phyloP scores from a whole-genome alignment of 2,329 filamentous ascomycete species.

The Gaeumannomyces sp. region DNA sequence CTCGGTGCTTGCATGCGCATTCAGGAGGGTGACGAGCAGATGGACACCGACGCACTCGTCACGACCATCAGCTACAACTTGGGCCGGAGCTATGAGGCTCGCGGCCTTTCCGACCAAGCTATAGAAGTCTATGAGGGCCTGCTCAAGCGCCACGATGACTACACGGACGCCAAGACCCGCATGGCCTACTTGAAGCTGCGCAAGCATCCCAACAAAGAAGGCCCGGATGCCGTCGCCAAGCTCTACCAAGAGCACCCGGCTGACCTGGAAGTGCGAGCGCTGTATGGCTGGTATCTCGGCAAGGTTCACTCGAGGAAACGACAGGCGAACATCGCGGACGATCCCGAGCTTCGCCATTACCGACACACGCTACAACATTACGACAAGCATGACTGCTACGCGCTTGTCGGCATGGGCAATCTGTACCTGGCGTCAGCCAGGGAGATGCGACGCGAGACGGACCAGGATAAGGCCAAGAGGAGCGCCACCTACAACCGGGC shows the following conservation, averaged over 20 bases:
- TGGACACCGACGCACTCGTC: conserved; percentile 84
- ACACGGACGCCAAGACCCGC: conserved; percentile 83
- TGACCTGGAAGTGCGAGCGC: conserved; percentile 83
- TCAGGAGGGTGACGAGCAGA: conserved; percentile 61
- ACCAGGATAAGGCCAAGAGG: conserved; percentile 85
- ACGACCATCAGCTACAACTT: conserved; percentile 97
- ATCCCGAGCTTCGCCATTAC: conserved; percentile 87
- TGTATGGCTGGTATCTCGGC: conserved; percentile 95
- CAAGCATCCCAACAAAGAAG: conserved; percentile 75
- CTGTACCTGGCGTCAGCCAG: conserved; percentile 78
- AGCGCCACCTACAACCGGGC: conserved; percentile 82
- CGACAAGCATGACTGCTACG: conserved; percentile 98
- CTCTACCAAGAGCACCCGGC: conserved; percentile 77
- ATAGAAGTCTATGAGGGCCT: conserved; percentile 83
- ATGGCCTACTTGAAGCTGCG: conserved; percentile 85
- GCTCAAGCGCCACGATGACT: conserved; percentile 78
- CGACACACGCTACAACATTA: conserved; percentile 92
- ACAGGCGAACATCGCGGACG: conserved; percentile 73
- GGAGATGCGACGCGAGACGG: conserved; percentile 89
- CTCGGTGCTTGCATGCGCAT: conserved; percentile 81
- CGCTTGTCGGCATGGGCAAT: conserved; percentile 94
- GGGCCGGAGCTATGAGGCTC: conserved; percentile 84
- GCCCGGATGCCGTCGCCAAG: conserved; percentile 77
- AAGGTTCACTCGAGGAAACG: conserved; percentile 74
- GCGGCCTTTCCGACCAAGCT: conserved; percentile 74